Percentiles rank a stretch among this genome's conserved stretches.
phyloP scores from a whole-genome alignment of 352 stramenopile genomes.

The Globisporangium cederbergense region DNA sequence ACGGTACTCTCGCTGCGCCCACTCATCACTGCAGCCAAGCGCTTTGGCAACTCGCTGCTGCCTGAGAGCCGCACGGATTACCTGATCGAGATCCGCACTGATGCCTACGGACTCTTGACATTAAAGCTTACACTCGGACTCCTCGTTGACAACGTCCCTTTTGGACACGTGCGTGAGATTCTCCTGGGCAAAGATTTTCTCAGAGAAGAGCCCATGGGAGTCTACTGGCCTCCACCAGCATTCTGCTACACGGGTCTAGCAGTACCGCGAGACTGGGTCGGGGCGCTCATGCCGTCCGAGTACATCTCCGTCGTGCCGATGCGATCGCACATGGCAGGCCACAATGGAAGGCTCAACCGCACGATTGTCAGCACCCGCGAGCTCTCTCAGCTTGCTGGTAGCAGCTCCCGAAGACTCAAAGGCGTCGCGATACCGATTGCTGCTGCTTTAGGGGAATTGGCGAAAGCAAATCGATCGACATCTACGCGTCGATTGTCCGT shows the following conservation, averaged over 20 bases:
- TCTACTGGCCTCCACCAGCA: slow-evolving; percentile 62
- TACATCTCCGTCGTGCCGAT: slow-evolving; percentile 63
- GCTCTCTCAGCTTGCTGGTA: not conserved
- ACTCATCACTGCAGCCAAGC: slow-evolving; percentile 53
- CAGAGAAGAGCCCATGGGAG: slow-evolving; percentile 33
- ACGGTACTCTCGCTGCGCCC: slow-evolving; percentile 52
- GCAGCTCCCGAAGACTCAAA: not conserved
- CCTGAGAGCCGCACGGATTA: slow-evolving; percentile 56
- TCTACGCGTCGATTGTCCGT: not conserved
- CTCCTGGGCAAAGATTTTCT: slow-evolving; percentile 49
- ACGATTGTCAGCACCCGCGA: not conserved
- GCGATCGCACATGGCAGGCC: slow-evolving; percentile 16
- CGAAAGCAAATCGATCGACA: not conserved
- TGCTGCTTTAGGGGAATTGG: not conserved
- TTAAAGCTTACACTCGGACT: slow-evolving; percentile 75
- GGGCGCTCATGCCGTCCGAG: slow-evolving; percentile 61
- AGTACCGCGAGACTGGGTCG: slow-evolving; percentile 63
- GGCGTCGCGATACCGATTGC: not conserved
- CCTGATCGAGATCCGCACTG: slow-evolving; percentile 62
- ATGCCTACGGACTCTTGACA: slow-evolving; percentile 52
- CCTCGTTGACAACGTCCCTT: slow-evolving; percentile 52
- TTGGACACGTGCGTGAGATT: slow-evolving; percentile 52
- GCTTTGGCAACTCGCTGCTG: slow-evolving; percentile 48
- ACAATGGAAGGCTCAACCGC: not conserved
- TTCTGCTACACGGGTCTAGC: slow-evolving; percentile 42